Evolutionary conservation across 2,329 filamentous ascomycete genomes (phyloP).

Genomic region (Dendrostoma leiphaemia): DNA sequence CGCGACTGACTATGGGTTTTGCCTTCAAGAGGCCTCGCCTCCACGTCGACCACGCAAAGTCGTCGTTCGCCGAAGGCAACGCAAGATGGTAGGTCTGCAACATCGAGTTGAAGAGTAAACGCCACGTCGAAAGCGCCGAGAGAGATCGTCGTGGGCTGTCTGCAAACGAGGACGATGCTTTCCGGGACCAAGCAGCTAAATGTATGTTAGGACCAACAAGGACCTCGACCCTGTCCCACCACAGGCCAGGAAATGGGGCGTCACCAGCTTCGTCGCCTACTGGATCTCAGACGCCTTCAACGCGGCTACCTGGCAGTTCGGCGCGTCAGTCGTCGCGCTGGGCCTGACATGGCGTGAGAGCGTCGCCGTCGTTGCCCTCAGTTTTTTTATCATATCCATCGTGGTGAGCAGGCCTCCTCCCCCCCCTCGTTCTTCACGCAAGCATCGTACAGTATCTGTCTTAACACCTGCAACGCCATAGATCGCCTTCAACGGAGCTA

Average conservation of each 20-base stretch:
- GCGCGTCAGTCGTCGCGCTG: slow-evolving; percentile 7
- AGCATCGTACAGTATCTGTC: too few species aligned
- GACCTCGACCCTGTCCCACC: slow-evolving; percentile 4
- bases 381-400: slow-evolving; percentile 17
- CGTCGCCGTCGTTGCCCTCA: slow-evolving; percentile 10
- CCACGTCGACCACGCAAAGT: slow-evolving; percentile 10
- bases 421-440: not conserved
- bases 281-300: slow-evolving; percentile 13
- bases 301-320: slow-evolving; percentile 12
- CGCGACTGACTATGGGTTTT: too few species aligned
- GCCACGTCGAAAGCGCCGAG: too few species aligned
- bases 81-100: slow-evolving; percentile 5
- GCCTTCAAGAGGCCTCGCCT: slow-evolving; percentile 6
- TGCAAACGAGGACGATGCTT: too few species aligned
- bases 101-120: not conserved
- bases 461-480: not conserved
- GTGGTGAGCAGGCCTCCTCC: slow-evolving; percentile 9
- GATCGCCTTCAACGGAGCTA: slow-evolving; percentile 33
- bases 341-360: slow-evolving; percentile 5
- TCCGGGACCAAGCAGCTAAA: too few species aligned
- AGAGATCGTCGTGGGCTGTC: too few species aligned
- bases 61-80: slow-evolving; percentile 11
- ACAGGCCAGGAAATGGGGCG: not conserved
- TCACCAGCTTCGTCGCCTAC: slow-evolving; percentile 2
- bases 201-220: slow-evolving; percentile 1